phyloP scores from a whole-genome alignment of 129 eudicot species.

The Glebionis coronaria region DNA sequence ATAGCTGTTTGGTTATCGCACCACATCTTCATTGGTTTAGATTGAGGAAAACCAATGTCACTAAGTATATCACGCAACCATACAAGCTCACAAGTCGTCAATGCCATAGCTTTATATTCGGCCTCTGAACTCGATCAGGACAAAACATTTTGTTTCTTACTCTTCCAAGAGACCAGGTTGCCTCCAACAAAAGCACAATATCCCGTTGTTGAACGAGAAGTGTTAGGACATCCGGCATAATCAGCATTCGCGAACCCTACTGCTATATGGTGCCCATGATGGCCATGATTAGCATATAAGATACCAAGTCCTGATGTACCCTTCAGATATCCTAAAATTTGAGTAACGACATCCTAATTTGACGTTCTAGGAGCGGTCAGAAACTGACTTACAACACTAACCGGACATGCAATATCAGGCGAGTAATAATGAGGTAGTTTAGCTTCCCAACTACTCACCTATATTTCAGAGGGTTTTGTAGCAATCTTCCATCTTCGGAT shows the following conservation, averaged over 20 bases:
- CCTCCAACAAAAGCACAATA: no score
- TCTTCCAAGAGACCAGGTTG: no score
- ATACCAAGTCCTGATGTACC: neutral
- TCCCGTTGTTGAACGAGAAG: no score
- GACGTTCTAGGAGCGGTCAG: neutral
- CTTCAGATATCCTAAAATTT: neutral
- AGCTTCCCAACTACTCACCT: neutral
- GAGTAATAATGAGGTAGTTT: neutral
- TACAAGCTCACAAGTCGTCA: neutral
- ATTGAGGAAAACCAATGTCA: neutral
- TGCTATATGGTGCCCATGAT: neutral
- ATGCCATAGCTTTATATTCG: neutral
- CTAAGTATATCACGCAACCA: neutral
- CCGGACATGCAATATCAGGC: neutral
- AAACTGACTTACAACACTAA: neutral
- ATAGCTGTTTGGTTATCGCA: neutral
- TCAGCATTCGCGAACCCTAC: neutral
- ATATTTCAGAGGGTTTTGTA: neutral
- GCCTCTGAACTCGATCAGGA: neutral
- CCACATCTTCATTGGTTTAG: neutral
- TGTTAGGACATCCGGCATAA: neutral
- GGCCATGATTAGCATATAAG: neutral
- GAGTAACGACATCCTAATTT: neutral
- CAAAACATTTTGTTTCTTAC: neutral
- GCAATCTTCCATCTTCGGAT: neutral